Evolutionary conservation across 2,329 filamentous ascomycete species (phyloP), one percentile per base, ranked within the genome.

Genomic region (Erysiphe pulchra): DNA sequence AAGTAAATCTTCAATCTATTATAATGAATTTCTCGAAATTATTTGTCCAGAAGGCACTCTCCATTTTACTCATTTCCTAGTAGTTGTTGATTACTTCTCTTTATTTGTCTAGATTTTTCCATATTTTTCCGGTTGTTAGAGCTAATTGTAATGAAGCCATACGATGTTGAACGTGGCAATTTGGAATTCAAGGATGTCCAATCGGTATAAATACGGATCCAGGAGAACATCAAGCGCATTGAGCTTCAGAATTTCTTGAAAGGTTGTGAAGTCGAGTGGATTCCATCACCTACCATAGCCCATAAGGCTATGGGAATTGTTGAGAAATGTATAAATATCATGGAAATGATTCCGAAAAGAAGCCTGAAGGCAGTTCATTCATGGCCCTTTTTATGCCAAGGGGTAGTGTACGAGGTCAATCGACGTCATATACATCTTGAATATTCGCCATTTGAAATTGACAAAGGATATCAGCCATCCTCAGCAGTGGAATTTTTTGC

Each of bases 311-410:
- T 14, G 9, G 24, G 46, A 5, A 47, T 47, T 5, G 16, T 34
- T 11, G 46, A 47, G 17, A 47, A 47, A 37, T 41, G 39, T 41
- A 28, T 41, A 12, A 5, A 41, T 41, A 41, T 41, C 20, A 41
- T 41, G 39, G 39, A 41, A 30, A 41, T 41, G 16, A 17, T 41
- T 41, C 9, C 24, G 16, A 20, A 41, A 16, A 41, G 20, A 30
- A 24, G 39, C 24, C 11, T 30, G 20, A 24, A 24, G 39, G 24
- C 39, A 2, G 39, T 41, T 41, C 39, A 41, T 41, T 41, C 39
- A 28, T 41, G 39, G 39, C 39, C 39, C 18, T 41, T 41, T 41
- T 41, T 41, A 28, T 41, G 16, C 20, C 39, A 41, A 16, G 16
- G 11, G 10, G 39, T 41, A 13, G 39, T 5, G 12, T 30, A 24